Percentiles rank a stretch among this genome's conserved stretches.
phyloP scores from a whole-genome alignment of 1,139 yeast species.

The Geotrichum cucujoidarum region DNA sequence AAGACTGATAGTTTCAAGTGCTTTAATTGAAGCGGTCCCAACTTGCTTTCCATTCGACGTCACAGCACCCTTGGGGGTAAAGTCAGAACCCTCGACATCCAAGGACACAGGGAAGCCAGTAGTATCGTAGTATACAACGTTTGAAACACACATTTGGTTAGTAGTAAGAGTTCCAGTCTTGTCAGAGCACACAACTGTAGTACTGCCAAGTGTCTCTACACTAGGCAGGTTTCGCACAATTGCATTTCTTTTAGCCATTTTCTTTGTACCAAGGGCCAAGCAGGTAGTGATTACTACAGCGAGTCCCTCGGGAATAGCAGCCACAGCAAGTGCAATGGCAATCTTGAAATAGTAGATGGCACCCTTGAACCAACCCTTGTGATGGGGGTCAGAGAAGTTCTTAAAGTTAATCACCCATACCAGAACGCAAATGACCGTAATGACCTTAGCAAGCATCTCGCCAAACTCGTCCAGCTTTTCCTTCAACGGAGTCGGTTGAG shows the following conservation, averaged over 20 bases:
- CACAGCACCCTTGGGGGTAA: slow-evolving; percentile 41
- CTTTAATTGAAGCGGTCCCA: slow-evolving; percentile 21
- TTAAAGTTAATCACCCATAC: slow-evolving; percentile 44
- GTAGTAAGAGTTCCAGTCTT: slow-evolving; percentile 68
- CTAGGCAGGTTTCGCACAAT: slow-evolving; percentile 45
- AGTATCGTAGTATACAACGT: slow-evolving; percentile 39
- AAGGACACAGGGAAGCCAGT: slow-evolving; percentile 42
- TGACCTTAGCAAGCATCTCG: slow-evolving; percentile 41
- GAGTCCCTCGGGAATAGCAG: slow-evolving; percentile 49
- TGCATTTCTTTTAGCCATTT: slow-evolving; percentile 47
- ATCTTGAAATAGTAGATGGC: slow-evolving; percentile 48
- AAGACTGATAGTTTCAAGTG: slow-evolving; percentile 32
- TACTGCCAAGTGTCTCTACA: slow-evolving; percentile 36
- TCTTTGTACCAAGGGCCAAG: slow-evolving; percentile 49
- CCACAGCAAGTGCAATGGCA: slow-evolving; percentile 49
- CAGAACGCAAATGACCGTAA: slow-evolving; percentile 41
- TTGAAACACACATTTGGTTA: slow-evolving; percentile 36
- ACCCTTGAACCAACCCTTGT: slow-evolving; percentile 41
- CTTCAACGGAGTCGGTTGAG: slow-evolving; percentile 34
- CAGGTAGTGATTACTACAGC: slow-evolving; percentile 50
- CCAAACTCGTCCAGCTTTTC: slow-evolving; percentile 41
- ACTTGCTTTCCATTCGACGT: slow-evolving; percentile 36
- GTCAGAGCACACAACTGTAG: slow-evolving; percentile 60
- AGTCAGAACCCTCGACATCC: slow-evolving; percentile 42
- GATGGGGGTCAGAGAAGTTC: slow-evolving; percentile 41